A percentile compares a stretch with the other conserved stretches of the same genome.
Conservation (phyloP, 257 asterid species). For the Solanum ossicruentum region DNA sequence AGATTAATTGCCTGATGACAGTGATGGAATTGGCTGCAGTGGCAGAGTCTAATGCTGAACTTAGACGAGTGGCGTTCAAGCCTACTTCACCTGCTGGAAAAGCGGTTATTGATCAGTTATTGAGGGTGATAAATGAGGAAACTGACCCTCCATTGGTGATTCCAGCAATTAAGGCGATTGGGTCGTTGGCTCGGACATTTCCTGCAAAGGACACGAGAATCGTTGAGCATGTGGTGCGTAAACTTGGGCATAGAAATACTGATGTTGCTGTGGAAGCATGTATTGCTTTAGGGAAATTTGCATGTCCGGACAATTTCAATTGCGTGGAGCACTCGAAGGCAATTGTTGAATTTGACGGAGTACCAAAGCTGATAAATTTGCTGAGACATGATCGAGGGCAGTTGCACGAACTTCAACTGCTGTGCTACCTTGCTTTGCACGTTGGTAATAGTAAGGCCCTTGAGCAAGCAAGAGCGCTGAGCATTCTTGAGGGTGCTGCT, state of each 20-base stretch:
- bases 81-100: constrained; percentile 70
- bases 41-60: constrained; percentile 59
- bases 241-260: constrained; percentile 37
- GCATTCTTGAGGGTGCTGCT: constrained; percentile 46
- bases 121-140: constrained; percentile 36
- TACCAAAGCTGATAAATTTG: constrained; percentile 38
- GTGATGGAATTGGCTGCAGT: constrained; percentile 69
- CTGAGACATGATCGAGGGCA: constrained; percentile 42
- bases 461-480: constrained; percentile 52
- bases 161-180: constrained; percentile 49
- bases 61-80: constrained; percentile 61
- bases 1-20: constrained; percentile 54
- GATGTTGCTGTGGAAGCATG: constrained; percentile 64
- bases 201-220: constrained; percentile 74
- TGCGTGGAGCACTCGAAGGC: constrained; percentile 52
- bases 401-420: constrained; percentile 39
- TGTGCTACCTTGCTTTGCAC: constrained; percentile 60
- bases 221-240: constrained; percentile 34
- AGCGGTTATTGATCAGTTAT: constrained; percentile 79
- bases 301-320: constrained; percentile 48
- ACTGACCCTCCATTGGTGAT: constrained; percentile 21
- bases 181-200: constrained; percentile 61
- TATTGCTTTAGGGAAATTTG: constrained; percentile 50
- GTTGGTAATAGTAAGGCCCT: constrained; percentile 55
- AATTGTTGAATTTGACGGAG: constrained; percentile 52